A percentile compares a stretch with the other conserved stretches of the same genome.
Conservation (phyloP, 208 protist species). For the Acanthamoeba divionensis region DNA sequence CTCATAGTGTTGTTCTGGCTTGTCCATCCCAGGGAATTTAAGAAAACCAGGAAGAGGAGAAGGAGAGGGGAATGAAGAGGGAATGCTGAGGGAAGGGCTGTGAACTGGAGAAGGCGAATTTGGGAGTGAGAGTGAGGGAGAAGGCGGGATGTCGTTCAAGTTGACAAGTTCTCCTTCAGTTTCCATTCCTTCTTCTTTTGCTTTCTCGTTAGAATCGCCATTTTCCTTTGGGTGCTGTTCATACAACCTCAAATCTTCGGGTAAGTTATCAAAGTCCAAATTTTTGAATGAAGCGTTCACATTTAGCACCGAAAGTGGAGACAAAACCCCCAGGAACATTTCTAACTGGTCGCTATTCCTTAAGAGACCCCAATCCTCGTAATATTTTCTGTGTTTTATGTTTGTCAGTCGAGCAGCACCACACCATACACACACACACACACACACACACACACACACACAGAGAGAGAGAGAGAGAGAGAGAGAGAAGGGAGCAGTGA, state of each 20-base stretch:
- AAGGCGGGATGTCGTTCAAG: background rate
- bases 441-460: too few species aligned
- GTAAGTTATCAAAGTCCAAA: constrained; percentile 19
- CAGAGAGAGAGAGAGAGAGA: background rate
- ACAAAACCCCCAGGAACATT: constrained; percentile 7
- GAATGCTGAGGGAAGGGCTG: too few species aligned
- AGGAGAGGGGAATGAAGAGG: background rate
- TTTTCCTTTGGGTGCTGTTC: background rate
- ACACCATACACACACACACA: background rate
- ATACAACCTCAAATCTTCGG: background rate
- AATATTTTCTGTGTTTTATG: background rate
- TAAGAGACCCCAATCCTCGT: background rate
- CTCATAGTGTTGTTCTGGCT: background rate
- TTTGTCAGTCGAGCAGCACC: background rate
- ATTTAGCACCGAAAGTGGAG: constrained; percentile 4
- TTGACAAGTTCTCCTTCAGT: background rate
- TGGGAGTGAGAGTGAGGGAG: too few species aligned
- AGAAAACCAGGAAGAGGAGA: background rate
- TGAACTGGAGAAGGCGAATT: too few species aligned
- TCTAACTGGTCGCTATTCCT: constrained; percentile 9
- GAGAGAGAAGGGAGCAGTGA: background rate
- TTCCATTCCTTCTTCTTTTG: background rate
- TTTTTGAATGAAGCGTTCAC: background rate
- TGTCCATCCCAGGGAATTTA: background rate
- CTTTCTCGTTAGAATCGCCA: too few species aligned